Percentiles rank a stretch among this genome's conserved stretches.
Conservation (phyloP, 192 early-diverging fungal genomes). For the Helicostylum pulchrum region DNA sequence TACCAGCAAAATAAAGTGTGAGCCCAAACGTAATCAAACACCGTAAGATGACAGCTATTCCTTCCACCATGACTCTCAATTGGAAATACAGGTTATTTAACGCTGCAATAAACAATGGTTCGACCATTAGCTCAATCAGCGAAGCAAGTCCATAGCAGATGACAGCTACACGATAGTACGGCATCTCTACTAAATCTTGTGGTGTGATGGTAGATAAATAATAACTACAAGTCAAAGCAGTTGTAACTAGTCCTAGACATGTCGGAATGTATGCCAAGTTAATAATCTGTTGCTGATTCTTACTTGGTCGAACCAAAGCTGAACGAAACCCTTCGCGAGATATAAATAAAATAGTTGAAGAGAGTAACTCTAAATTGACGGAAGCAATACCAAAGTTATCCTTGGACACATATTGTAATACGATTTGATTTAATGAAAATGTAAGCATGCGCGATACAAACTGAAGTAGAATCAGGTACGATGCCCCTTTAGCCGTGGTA, state of each 20-base stretch:
- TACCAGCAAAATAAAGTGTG: conserved; percentile 48
- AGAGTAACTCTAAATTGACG: conserved; percentile 80
- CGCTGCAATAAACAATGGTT: conserved; percentile 82
- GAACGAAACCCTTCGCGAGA: conserved; percentile 79
- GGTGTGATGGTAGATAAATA: conserved; percentile 40
- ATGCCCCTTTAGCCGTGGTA: conserved; percentile 67
- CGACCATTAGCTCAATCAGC: conserved; percentile 75
- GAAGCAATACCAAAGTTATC: conserved; percentile 79
- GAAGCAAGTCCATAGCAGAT: conserved; percentile 71
- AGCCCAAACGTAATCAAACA: conserved; percentile 67
- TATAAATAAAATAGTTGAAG: conserved; percentile 89
- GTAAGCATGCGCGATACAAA: conserved; percentile 72
- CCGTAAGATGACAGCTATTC: conserved; percentile 68
- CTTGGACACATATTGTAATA: conserved; percentile 67
- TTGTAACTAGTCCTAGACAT: conserved; percentile 57
- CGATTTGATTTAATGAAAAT: conserved; percentile 77
- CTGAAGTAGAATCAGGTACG: conserved; percentile 74
- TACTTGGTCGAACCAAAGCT: conserved; percentile 60
- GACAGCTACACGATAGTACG: conserved; percentile 55
- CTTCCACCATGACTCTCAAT: conserved; percentile 79
- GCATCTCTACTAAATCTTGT: conserved; percentile 19
- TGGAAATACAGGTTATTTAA: conserved; percentile 71
- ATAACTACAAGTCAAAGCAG: conserved; percentile 48
- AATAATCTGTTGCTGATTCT: conserved; percentile 53
- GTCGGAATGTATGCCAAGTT: conserved; percentile 76